Evolutionary conservation across 2,329 filamentous ascomycete genomes (phyloP), one percentile per base, ranked within the genome.

Genomic region (Escovopsis sp.): DNA sequence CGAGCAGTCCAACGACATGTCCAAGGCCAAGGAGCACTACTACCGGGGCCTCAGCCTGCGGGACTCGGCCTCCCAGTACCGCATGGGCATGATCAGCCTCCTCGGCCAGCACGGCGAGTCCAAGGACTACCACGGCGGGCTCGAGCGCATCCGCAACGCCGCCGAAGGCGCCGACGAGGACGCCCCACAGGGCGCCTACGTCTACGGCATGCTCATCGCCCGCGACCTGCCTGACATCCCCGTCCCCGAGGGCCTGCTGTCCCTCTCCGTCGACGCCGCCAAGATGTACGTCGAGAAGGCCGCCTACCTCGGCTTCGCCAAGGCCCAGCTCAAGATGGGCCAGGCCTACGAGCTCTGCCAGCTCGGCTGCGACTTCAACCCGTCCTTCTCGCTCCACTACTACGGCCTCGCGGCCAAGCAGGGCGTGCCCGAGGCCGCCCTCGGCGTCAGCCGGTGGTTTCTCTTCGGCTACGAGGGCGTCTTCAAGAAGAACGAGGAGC

Each of bases 401-500:
- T 94, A 96, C 51, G 84, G 85, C 27, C 68, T 98, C 23, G 88
- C 90, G 16, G 82, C 90, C 11, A 78, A 82, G 44, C 90, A 96
- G 59, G 88, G 87, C 14, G 86, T 96, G 48, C 68, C 86, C 0
- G 90, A 98, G 54, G 90, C 88, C 0, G 86, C 94, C 40, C 81
- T 98, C 59, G 86, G 88, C 19, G 86, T 98, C 41, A 96, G 88
- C 58, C 90, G 94, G 57, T 98, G 90, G 90, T 98, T 96, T 53
- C 68, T 98, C 19, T 96, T 93, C 50, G 90, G 90, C 3, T 87
- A 90, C 44, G 88, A 96, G 45, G 80, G 79, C 16, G 69, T 92
- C 6, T 94, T 98, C 51, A 73, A 83, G 40, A 96, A 96, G 67
- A 96, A 94, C 49, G 90, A 98, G 57, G 81, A 88, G 52, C 63